phyloP scores from a whole-genome alignment of 2,329 filamentous ascomycete species.

The Xylariaceae sp. region DNA sequence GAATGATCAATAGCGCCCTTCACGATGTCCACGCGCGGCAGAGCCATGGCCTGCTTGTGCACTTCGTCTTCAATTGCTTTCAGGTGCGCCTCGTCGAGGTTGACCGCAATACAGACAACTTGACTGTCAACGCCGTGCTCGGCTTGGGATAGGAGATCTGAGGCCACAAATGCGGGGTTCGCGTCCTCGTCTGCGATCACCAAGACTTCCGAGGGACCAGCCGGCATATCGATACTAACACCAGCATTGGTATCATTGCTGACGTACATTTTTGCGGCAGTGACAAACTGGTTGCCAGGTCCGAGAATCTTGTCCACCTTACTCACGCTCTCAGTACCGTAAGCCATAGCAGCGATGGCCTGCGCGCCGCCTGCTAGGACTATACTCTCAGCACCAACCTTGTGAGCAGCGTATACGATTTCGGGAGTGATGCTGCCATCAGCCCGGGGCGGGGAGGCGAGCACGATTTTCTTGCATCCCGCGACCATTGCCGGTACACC shows the following conservation, averaged over 20 bases:
- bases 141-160: slow-evolving; percentile 91
- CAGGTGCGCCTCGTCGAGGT: slow-evolving; percentile 74
- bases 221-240: slow-evolving; percentile 98
- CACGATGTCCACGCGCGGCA: slow-evolving; percentile 93
- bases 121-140: slow-evolving; percentile 97
- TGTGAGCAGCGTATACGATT: slow-evolving; percentile 97
- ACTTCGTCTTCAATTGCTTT: slow-evolving; percentile 89
- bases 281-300: slow-evolving; percentile 98
- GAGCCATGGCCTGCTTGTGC: slow-evolving; percentile 81
- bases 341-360: slow-evolving; percentile 94
- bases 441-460: slow-evolving; percentile 87
- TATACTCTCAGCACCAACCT: slow-evolving; percentile 93
- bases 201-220: slow-evolving; percentile 94
- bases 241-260: slow-evolving; percentile 96
- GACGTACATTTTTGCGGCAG: slow-evolving; percentile 97
- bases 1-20: slow-evolving; percentile 89
- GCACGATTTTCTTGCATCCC: slow-evolving; percentile 91
- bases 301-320: slow-evolving; percentile 99
- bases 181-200: slow-evolving; percentile 88
- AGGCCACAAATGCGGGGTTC: slow-evolving; percentile 93
- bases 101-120: slow-evolving; percentile 87
- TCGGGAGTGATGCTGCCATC: slow-evolving; percentile 94
- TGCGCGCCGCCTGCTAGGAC: slow-evolving; percentile 95
- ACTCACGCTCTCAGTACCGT: slow-evolving; percentile 89
- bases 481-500: slow-evolving; percentile 98